Evolutionary conservation across 2,329 filamentous ascomycete species (phyloP).

Genomic region (Calonectria leucothoes): DNA sequence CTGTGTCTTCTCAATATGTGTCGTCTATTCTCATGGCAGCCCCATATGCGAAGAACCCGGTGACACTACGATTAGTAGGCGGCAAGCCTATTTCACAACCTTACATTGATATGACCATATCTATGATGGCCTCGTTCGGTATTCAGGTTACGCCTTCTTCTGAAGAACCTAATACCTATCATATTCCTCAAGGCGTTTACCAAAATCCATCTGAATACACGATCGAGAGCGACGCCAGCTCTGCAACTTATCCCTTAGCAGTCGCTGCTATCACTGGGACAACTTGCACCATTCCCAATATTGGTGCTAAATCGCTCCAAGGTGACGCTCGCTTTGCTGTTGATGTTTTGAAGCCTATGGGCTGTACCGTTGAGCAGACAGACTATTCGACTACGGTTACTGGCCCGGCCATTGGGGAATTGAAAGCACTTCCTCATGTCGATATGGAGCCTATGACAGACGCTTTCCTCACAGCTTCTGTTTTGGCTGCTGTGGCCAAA

Average conservation of each 20-base stretch:
- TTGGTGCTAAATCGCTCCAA: conserved; percentile 90
- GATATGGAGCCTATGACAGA: conserved; percentile 99
- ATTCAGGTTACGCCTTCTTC: conserved; percentile 81
- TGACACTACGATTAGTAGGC: conserved; percentile 91
- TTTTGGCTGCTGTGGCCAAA: conserved; percentile 88
- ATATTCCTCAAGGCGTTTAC: conserved; percentile 89
- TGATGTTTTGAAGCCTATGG: conserved; percentile 92
- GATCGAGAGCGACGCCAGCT: conserved; percentile 97
- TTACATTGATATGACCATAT: conserved; percentile 98
- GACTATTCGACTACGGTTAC: conserved; percentile 91
- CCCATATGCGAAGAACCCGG: conserved; percentile 93
- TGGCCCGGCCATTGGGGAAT: conserved; percentile 78
- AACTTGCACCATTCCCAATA: conserved; percentile 95
- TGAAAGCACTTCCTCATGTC: conserved; percentile 82
- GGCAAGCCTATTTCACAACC: conserved; percentile 96
- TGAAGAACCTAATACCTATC: conserved; percentile 89
- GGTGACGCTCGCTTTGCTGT: conserved; percentile 95
- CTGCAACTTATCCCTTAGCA: conserved; percentile 94
- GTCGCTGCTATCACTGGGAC: conserved; percentile 96
- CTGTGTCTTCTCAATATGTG: conserved; percentile 98
- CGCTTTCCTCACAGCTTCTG: conserved; percentile 94
- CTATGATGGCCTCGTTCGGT: conserved; percentile 97
- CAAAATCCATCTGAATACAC: conserved; percentile 86
- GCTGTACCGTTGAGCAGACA: conserved; percentile 88
- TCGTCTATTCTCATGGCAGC: conserved; percentile 97